phyloP scores from a whole-genome alignment of 2,329 filamentous ascomycete species.

The Fusarium pseudocircinatum region DNA sequence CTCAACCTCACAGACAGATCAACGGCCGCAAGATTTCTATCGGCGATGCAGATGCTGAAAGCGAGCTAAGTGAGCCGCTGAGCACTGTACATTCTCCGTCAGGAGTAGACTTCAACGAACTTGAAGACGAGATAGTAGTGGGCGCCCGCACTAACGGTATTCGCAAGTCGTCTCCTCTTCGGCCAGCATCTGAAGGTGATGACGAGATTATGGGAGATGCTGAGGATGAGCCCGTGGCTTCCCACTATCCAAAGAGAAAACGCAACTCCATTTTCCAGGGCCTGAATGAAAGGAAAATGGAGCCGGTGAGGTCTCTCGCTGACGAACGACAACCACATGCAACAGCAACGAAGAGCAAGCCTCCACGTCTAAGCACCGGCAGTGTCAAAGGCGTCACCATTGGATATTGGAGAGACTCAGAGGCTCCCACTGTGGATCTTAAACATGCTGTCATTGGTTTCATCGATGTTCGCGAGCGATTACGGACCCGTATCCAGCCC shows the following conservation, averaged over 20 bases:
- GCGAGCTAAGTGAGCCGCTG: conserved; percentile 56
- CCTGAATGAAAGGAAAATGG: conserved; percentile 59
- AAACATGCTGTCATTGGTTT: conserved; percentile 71
- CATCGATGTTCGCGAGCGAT: conserved; percentile 68
- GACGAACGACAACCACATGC: conserved; percentile 43
- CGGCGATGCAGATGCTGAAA: conserved; percentile 53
- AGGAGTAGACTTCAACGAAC: conserved; percentile 50
- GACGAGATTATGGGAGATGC: conserved; percentile 57
- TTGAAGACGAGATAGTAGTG: conserved; percentile 65
- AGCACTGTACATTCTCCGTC: conserved; percentile 51
- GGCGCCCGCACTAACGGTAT: conserved; percentile 54
- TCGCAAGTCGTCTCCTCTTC: conserved; percentile 50
- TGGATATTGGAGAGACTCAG: conserved; percentile 70
- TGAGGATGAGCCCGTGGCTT: conserved; percentile 50
- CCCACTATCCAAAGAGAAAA: conserved; percentile 66
- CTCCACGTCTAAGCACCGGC: conserved; percentile 42
- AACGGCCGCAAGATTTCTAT: conserved; percentile 46
- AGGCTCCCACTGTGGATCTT: conserved; percentile 56
- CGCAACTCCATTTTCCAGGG: conserved; percentile 61
- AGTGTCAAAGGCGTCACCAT: conserved; percentile 60
- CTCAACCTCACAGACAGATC: conserved; percentile 35
- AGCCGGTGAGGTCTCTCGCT: conserved; percentile 47
- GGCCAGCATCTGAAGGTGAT: conserved; percentile 48
- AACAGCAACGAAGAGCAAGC: conserved; percentile 40
- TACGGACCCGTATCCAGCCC: conserved; percentile 67